Evolutionary conservation across 2,329 filamentous ascomycete genomes (phyloP), one percentile per base, ranked within the genome.

Genomic region (Pestalotiopsis sp.): DNA sequence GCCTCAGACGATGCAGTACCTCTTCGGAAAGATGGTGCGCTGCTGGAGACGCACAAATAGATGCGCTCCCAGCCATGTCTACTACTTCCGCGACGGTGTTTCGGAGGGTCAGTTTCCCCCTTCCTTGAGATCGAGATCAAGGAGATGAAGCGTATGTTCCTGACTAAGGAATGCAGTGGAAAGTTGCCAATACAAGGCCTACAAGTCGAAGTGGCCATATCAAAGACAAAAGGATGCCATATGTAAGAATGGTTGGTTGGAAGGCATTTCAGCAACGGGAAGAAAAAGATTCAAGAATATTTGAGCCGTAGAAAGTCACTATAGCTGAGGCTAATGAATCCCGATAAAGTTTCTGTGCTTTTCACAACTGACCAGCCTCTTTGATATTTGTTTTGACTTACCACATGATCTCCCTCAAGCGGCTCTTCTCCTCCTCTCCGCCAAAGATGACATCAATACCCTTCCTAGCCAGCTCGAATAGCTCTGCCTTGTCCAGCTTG

Each of bases 41-140:
- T 80, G 86, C 58, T 98, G 95, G 93, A 83, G 87, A 38, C 75
- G 81, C 17, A 83, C 87, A 66, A 85, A 86, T 23, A 80, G 82
- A 2, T 86, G 88, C n/a, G 70, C 77, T 0, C 95, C 95, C 0
- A 74, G 86, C n/a, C 90, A 95, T 49, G 86, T 99, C 68, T 93
- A 97, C 74, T 98, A 97, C 81, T 92, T 98, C 80, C 93, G 96
- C 20, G 96, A 99, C 75, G 96, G 96, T 73, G 94, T 98, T 0
- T 91, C 91, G 0, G 94, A 97, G 75, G 93, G 93, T 0, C 92
- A 98, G 77, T 98, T 96, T 81, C 87, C 1, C 89, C 94, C 27
- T 92, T 99, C 0, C 82, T 99, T 11, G 85, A 93, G 2, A 84
- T 90, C n/a, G 96, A 99, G 77, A 87, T 98, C 0, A 77, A 79